Conservation (phyloP, 176 grass and related monocot genomes). For the Triticum dicoccoides region DNA sequence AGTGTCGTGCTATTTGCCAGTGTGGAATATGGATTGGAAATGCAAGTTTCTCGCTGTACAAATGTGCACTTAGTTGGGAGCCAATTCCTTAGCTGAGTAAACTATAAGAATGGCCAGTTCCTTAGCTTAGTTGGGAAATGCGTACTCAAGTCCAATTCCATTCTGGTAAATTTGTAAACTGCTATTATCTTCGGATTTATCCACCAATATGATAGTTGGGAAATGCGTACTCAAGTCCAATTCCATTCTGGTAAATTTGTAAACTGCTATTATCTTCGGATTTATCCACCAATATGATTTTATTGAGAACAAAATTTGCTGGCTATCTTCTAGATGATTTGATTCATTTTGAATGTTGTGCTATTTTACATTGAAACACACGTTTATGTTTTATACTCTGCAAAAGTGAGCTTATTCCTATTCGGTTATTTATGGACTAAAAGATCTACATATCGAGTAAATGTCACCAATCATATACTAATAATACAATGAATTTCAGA, state of each 20-base stretch:
- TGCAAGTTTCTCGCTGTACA: not conserved
- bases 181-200: not conserved
- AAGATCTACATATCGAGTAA: not conserved
- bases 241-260: not conserved
- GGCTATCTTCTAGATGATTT: not conserved
- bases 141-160: not conserved
- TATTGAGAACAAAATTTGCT: constrained; percentile 4
- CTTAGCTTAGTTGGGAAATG: too few relatives aligned
- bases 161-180: not conserved
- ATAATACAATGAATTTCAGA: too few relatives aligned
- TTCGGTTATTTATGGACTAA: not conserved
- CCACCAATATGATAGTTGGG: not conserved
- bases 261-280: not conserved
- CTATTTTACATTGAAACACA: not conserved
- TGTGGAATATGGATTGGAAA: not conserved
- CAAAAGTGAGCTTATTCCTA: constrained; percentile 11
- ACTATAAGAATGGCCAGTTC: not conserved
- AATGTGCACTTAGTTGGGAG: not conserved
- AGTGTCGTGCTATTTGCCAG: not conserved
- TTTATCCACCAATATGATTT: not conserved
- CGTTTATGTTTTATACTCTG: not conserved
- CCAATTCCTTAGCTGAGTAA: not conserved
- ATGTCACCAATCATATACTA: too few relatives aligned
- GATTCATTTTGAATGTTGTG: not conserved
- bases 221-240: not conserved